Conservation (phyloP, 176 grass and related monocot genomes). For the Thinopyrum elongatum region DNA sequence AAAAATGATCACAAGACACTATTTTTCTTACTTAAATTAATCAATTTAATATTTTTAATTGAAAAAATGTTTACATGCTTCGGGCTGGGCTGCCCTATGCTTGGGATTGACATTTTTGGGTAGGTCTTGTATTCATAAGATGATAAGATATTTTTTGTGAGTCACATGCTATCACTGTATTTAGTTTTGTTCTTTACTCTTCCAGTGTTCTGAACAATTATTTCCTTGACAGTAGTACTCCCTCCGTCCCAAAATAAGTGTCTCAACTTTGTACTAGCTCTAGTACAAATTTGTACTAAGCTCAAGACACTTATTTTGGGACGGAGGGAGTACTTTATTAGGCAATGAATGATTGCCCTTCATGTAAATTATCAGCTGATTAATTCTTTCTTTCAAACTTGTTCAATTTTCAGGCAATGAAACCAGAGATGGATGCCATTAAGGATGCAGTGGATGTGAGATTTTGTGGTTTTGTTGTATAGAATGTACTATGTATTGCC, state of each 20-base stretch:
- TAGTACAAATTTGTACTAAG: no score
- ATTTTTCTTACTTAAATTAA: neutral
- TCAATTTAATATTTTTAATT: neutral
- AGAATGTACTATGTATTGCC: conserved; percentile 23
- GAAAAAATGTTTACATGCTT: neutral
- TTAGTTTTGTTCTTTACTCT: neutral
- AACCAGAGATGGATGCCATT: conserved; percentile 72
- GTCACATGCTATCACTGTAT: conserved; percentile 12
- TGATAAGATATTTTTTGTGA: neutral
- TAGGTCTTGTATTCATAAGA: neutral
- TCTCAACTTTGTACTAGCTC: no score
- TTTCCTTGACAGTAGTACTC: conserved; percentile 5
- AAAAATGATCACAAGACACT: neutral
- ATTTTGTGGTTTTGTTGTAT: conserved; percentile 22
- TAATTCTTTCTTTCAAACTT: conserved; percentile 22
- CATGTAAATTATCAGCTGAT: conserved; percentile 5
- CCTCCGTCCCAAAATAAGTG: no score
- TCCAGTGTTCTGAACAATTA: neutral
- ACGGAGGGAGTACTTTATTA: no score
- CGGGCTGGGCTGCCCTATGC: neutral
- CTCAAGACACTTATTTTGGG: no score
- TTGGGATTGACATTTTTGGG: neutral
- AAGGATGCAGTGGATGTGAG: conserved; percentile 64
- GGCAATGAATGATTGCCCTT: neutral
- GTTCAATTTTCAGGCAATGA: conserved; percentile 54